A percentile compares a stretch with the other conserved stretches of the same genome.
Conservation (phyloP, 805 yeast genomes). For the Metschnikowia drakensbergensis region DNA sequence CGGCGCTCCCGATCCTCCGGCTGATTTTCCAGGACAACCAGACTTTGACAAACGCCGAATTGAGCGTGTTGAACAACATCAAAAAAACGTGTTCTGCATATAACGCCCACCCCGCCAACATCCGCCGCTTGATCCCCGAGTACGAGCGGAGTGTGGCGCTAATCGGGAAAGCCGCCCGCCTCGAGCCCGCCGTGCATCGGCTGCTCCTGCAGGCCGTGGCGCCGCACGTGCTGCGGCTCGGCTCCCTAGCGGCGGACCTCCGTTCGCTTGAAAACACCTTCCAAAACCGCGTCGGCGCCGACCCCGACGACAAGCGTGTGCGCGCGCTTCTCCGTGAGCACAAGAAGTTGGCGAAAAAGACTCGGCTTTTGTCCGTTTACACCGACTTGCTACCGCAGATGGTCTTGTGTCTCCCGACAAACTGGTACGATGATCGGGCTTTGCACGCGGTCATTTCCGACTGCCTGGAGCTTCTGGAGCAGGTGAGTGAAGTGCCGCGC, state of each 20-base stretch:
- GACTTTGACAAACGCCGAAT: conserved; percentile 28
- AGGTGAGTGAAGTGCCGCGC: conserved; percentile 19
- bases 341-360: conserved; percentile 16
- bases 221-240: conserved; percentile 13
- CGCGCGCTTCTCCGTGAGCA: conserved; percentile 11
- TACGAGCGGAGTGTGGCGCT: conserved; percentile 5
- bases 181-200: conserved; percentile 6
- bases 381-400: conserved; percentile 32
- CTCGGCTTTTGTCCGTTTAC: conserved; percentile 9
- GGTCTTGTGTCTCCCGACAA: conserved; percentile 30
- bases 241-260: conserved; percentile 11
- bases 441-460: conserved; percentile 26
- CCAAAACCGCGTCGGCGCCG: conserved; percentile 8
- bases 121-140: conserved; percentile 11
- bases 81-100: conserved; percentile 19
- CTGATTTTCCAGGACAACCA: conserved; percentile 29
- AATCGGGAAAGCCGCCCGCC: background rate
- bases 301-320: conserved; percentile 3
- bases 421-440: conserved; percentile 34
- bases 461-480: conserved; percentile 24
- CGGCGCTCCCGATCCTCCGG: conserved; percentile 31
- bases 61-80: conserved; percentile 21
- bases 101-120: conserved; percentile 18
- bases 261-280: conserved; percentile 14
- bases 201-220: background rate